Conservation (phyloP, 768 basidiomycete species). For the Boletus huronensis region DNA sequence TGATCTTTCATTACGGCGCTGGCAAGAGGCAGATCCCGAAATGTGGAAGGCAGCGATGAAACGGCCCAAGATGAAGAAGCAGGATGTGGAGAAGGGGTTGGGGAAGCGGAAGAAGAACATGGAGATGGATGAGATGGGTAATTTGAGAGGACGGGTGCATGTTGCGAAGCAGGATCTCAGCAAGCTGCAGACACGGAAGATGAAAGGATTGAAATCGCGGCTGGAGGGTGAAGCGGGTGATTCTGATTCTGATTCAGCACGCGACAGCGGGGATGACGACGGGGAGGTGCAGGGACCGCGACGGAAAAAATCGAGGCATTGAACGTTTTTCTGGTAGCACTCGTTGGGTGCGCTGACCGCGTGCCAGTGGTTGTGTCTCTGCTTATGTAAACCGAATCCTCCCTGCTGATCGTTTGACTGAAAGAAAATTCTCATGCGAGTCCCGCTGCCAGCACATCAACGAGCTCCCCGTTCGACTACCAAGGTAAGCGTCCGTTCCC, state of each 20-base stretch:
- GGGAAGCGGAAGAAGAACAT: constrained; percentile 95
- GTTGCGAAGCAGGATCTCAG: constrained; percentile 83
- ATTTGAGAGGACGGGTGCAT: constrained; percentile 87
- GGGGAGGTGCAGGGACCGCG: constrained; percentile 5
- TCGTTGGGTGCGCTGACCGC: background rate
- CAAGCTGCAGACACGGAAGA: constrained; percentile 88
- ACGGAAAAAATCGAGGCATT: constrained; percentile 17
- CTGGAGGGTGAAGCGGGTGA: constrained; percentile 1
- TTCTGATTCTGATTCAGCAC: background rate
- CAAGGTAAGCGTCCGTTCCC: background rate
- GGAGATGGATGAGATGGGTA: constrained; percentile 98
- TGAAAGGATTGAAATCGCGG: constrained; percentile 81
- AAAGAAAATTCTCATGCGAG: constrained; percentile 22
- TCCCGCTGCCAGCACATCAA: constrained; percentile 4
- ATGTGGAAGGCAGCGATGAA: constrained; percentile 77
- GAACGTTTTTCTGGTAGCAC: background rate
- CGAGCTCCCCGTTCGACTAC: constrained; percentile 1
- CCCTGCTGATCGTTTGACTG: constrained; percentile 4
- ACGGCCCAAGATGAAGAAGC: constrained; percentile 85
- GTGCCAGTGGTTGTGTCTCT: too few relatives aligned
- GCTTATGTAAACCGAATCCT: constrained; percentile 19
- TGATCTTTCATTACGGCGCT: constrained; percentile 75
- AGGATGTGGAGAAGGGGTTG: constrained; percentile 77
- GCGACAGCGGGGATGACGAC: constrained; percentile 13
- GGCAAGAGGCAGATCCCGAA: constrained; percentile 73